Evolutionary conservation across 345 rosid genomes (phyloP).

Genomic region (Melastoma malabathricum): DNA sequence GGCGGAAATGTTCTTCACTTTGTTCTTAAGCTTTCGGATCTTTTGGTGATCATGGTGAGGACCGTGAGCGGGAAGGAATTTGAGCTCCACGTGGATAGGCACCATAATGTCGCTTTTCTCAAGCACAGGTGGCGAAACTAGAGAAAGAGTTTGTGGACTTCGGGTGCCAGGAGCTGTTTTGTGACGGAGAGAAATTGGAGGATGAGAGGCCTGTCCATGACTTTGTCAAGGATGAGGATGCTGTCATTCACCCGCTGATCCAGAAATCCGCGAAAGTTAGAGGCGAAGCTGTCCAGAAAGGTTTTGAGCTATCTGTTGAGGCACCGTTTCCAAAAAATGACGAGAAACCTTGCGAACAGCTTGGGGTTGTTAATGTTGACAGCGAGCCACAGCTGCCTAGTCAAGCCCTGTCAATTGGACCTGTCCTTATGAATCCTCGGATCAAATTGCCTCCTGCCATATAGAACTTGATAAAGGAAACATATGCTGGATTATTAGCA

Average conservation of each 20-base stretch:
- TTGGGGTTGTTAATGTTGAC: slow-evolving; percentile 12
- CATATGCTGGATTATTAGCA: slow-evolving; percentile 46
- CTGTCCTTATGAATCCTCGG: slow-evolving; percentile 35
- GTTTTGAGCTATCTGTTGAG: slow-evolving; percentile 36
- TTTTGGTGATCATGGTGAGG: slow-evolving; percentile 45
- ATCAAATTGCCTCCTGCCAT: slow-evolving; percentile 28
- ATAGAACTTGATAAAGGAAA: slow-evolving; percentile 43
- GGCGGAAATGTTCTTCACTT: slow-evolving; percentile 72
- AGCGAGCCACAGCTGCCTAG: slow-evolving; percentile 11
- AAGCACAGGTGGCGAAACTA: slow-evolving; percentile 50
- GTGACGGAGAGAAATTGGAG: slow-evolving; percentile 61
- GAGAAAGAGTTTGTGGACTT: slow-evolving; percentile 56
- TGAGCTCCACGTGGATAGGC: slow-evolving; percentile 58
- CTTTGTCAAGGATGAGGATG: slow-evolving; percentile 37
- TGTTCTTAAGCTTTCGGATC: slow-evolving; percentile 69
- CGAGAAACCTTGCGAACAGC: slow-evolving; percentile 10
- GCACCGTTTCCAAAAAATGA: slow-evolving; percentile 17
- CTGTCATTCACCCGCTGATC: slow-evolving; percentile 60
- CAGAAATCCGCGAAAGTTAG: slow-evolving; percentile 57
- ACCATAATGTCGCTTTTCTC: slow-evolving; percentile 43
- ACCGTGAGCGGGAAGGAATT: slow-evolving; percentile 58
- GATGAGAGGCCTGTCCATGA: slow-evolving; percentile 46
- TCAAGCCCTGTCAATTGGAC: slow-evolving; percentile 38
- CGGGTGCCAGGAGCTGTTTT: slow-evolving; percentile 56
- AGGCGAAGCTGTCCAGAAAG: slow-evolving; percentile 40